phyloP scores from a whole-genome alignment of 2,329 filamentous ascomycete species.

The Curvularia sp. region DNA sequence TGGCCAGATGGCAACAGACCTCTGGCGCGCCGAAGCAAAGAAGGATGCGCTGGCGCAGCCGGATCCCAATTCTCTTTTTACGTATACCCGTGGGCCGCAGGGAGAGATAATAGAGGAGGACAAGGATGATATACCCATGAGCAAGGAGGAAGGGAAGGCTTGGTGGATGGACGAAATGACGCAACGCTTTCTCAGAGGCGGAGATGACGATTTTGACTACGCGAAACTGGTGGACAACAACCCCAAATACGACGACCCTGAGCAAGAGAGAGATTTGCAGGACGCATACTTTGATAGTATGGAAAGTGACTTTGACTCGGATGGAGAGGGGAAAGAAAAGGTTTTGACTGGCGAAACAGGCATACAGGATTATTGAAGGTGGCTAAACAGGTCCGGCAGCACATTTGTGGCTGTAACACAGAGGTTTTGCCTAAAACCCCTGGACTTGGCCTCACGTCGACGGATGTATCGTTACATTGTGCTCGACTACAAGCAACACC shows the following conservation, averaged over 20 bases:
- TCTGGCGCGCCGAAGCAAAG: slow-evolving; percentile 78
- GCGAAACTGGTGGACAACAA: slow-evolving; percentile 67
- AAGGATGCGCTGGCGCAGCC: slow-evolving; percentile 67
- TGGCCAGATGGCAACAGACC: slow-evolving; percentile 77
- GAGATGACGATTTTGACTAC: slow-evolving; percentile 83
- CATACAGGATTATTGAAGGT: slow-evolving; percentile 56
- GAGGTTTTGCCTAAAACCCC: not conserved
- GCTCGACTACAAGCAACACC: not conserved
- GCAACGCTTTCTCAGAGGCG: slow-evolving; percentile 75
- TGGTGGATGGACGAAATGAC: slow-evolving; percentile 77
- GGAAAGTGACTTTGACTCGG: slow-evolving; percentile 70
- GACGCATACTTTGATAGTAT: slow-evolving; percentile 84
- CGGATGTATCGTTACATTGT: not conserved
- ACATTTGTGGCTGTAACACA: not conserved
- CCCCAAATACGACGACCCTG: slow-evolving; percentile 73
- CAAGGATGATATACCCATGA: slow-evolving; percentile 62
- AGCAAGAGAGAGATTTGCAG: slow-evolving; percentile 67
- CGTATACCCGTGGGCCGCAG: slow-evolving; percentile 58
- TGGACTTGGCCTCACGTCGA: not conserved
- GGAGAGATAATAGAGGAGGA: slow-evolving; percentile 67
- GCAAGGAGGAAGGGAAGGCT: slow-evolving; percentile 69
- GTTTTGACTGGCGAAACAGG: slow-evolving; percentile 55
- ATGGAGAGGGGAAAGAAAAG: slow-evolving; percentile 51
- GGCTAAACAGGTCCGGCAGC: not conserved
- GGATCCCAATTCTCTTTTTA: slow-evolving; percentile 58